Evolutionary conservation across 2,329 filamentous ascomycete species (phyloP), one percentile per base, ranked within the genome.

Genomic region (Colletotrichum noveboracense): DNA sequence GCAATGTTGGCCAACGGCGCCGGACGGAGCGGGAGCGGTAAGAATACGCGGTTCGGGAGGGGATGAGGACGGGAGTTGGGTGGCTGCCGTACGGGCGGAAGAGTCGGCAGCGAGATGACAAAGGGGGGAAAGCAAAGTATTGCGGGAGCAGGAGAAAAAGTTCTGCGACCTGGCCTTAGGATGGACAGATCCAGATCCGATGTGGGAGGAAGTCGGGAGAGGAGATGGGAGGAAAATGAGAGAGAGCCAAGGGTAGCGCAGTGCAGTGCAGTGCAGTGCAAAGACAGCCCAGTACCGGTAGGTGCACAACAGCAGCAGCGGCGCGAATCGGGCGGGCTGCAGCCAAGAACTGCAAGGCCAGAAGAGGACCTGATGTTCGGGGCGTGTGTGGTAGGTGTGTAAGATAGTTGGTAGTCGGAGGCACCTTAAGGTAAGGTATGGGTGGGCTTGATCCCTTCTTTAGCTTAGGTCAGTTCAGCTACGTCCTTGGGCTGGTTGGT

Each of bases 171-270:
- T 72, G 61, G 62, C 18, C 64, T 34, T 18, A 43, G 36, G 43
- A 28, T 65, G 64, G 58, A 60, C 64, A 73, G 56, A 60, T 67
- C 69, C 62, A 73, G 56, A 60, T 67, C 69, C 62, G 56, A 71
- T 52, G 69, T 58, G 73, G 62, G 69, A 75, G 64, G 70, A 38
- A 58, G 70, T 74, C 64, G 70, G 74, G 70, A 76, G 70, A 58
- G 43, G 68, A 64, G 62, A 73, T 38, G 61, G 61, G 24, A 66
- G 64, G 62, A 32, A 68, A 75, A 75, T 64, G 66, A 34, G 56
- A 72, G 30, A 34, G 21, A 68, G 66, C 48, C 52, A 58, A 68
- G 60, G 67, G 58, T 30, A 62, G 58, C 58, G n/a, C 43, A 21
- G 43, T 18, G 43, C n/a, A 52, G 36, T 28, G 16, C 38, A 48